Percentiles rank a stretch among this genome's conserved stretches.
phyloP scores from a whole-genome alignment of 352 stramenopile genomes.

The Phytophthora sojae region DNA sequence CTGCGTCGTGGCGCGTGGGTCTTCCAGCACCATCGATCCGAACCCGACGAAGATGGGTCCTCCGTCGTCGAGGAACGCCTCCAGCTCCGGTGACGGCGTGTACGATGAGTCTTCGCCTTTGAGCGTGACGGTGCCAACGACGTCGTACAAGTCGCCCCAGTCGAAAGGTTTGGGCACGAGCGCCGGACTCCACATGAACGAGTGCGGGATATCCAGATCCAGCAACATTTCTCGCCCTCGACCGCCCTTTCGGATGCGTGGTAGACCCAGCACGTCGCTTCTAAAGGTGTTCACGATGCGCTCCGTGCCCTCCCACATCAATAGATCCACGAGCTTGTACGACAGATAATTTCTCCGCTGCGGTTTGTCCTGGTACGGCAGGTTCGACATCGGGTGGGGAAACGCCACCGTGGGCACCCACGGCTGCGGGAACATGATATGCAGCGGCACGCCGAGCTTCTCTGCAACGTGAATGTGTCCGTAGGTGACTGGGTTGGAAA shows the following conservation, averaged over 20 bases:
- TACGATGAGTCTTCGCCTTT: slow-evolving; percentile 44
- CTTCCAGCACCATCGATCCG: slow-evolving; percentile 92
- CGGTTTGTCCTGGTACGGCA: slow-evolving; percentile 71
- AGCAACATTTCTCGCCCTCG: slow-evolving; percentile 54
- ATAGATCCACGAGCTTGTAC: slow-evolving; percentile 85
- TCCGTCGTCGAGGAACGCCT: slow-evolving; percentile 60
- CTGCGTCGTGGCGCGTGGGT: slow-evolving; percentile 64
- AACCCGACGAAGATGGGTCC: slow-evolving; percentile 94
- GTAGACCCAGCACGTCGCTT: slow-evolving; percentile 52
- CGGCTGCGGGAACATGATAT: slow-evolving; percentile 94
- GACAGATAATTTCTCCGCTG: slow-evolving; percentile 75
- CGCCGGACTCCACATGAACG: slow-evolving; percentile 88
- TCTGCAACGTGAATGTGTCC: slow-evolving; percentile 94
- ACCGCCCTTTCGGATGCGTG: slow-evolving; percentile 60
- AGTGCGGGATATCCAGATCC: slow-evolving; percentile 78
- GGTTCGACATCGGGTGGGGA: slow-evolving; percentile 86
- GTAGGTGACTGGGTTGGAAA: slow-evolving; percentile 92
- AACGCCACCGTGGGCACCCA: slow-evolving; percentile 89
- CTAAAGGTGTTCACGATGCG: slow-evolving; percentile 84
- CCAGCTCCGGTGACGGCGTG: slow-evolving; percentile 52
- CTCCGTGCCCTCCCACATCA: slow-evolving; percentile 70
- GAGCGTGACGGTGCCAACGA: slow-evolving; percentile 83
- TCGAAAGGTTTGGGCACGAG: slow-evolving; percentile 91
- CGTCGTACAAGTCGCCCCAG: slow-evolving; percentile 85
- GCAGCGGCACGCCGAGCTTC: slow-evolving; percentile 88